phyloP scores from a whole-genome alignment of 164 flowering plant genomes.

The Vitis rotundifolia region DNA sequence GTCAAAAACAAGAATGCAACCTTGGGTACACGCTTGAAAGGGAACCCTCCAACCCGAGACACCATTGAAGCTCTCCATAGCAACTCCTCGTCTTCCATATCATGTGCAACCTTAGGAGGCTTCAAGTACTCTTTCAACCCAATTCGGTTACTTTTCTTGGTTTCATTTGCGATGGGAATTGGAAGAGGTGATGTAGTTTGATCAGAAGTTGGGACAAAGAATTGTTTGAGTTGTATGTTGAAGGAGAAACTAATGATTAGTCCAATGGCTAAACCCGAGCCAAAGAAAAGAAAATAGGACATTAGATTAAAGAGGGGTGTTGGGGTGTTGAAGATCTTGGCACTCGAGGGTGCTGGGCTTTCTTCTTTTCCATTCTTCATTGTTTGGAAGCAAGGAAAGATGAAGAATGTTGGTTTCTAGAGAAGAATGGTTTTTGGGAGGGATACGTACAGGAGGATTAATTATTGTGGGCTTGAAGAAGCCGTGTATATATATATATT shows the following conservation, averaged over 20 bases:
- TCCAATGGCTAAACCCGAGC: constrained; percentile 36
- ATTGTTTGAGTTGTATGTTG: constrained; percentile 12
- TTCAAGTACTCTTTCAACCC: constrained; percentile 13
- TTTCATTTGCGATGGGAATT: background rate
- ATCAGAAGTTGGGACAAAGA: background rate
- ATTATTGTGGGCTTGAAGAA: too few species aligned
- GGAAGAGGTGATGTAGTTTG: too few species aligned
- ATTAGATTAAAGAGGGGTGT: constrained; percentile 19
- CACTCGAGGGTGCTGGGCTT: background rate
- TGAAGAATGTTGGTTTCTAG: background rate
- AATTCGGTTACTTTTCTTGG: background rate
- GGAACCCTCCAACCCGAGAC: background rate
- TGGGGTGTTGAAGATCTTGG: constrained; percentile 9
- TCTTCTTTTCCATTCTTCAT: constrained; percentile 6
- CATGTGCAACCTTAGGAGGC: constrained; percentile 21
- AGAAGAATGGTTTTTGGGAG: too few species aligned
- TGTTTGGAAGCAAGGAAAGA: background rate
- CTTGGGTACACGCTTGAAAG: background rate
- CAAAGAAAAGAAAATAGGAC: constrained; percentile 26
- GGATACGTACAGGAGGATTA: too few species aligned
- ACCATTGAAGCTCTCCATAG: constrained; percentile 4
- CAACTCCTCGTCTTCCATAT: constrained; percentile 14
- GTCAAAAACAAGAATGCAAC: constrained; percentile 6
- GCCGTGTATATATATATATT: too few species aligned
- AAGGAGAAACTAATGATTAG: constrained; percentile 12